A percentile compares a stretch with the other conserved stretches of the same genome.
phyloP scores from a whole-genome alignment of 305 asterid species.

The Fraxinus velutina region DNA sequence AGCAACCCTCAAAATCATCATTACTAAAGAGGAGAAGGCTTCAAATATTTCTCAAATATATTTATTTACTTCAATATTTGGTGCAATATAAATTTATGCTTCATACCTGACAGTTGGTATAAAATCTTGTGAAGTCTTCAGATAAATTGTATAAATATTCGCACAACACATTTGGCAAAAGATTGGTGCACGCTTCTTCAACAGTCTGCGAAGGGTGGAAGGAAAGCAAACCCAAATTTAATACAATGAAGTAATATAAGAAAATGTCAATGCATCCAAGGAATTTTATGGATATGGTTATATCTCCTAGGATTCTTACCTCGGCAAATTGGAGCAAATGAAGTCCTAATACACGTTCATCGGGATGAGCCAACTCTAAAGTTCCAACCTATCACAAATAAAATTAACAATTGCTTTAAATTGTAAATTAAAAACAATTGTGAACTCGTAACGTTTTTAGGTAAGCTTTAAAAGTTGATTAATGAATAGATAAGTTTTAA shows the following conservation, averaged over 20 bases:
- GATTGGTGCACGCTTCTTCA: constrained; percentile 69
- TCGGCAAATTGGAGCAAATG: constrained; percentile 83
- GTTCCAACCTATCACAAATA: constrained; percentile 49
- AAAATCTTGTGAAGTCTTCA: constrained; percentile 78
- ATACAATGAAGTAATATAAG: background rate
- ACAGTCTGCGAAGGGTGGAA: constrained; percentile 48
- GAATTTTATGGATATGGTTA: background rate
- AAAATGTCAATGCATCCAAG: background rate
- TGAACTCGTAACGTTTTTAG: background rate
- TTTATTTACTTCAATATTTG: background rate
- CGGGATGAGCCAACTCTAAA: constrained; percentile 64
- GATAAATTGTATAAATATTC: constrained; percentile 83
- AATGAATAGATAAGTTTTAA: background rate
- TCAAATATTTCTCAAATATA: background rate
- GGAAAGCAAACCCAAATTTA: constrained; percentile 13
- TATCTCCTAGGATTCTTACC: constrained; percentile 34
- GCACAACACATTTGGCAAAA: constrained; percentile 66
- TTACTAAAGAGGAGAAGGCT: background rate
- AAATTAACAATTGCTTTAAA: background rate
- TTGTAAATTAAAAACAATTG: background rate
- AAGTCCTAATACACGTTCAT: constrained; percentile 70
- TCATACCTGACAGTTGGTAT: constrained; percentile 82
- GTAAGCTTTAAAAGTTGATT: background rate
- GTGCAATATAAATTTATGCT: background rate
- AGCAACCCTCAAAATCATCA: background rate